Percentiles rank a stretch among this genome's conserved stretches.
phyloP scores from a whole-genome alignment of 495 filamentous ascomycete species.

The Lindgomyces ingoldianus region DNA sequence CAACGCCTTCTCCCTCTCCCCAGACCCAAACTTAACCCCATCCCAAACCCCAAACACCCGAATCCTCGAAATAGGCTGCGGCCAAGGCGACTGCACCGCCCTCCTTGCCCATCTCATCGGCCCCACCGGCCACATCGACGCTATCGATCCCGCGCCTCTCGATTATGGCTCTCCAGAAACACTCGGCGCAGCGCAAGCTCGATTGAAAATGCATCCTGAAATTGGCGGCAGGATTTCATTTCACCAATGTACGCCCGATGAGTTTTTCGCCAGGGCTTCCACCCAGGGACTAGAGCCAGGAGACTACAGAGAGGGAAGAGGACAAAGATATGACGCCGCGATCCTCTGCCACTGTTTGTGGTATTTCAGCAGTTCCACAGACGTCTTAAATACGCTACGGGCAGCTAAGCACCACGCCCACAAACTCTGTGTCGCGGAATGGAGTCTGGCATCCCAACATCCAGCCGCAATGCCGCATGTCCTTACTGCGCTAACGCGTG shows the following conservation, averaged over 20 bases:
- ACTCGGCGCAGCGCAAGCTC: conserved; percentile 8
- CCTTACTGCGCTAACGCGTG: conserved; percentile 9
- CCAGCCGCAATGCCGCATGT: conserved; percentile 5
- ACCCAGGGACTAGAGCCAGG: too few species aligned
- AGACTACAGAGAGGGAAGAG: not conserved
- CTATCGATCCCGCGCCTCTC: conserved; percentile 21
- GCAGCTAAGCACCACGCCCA: not conserved
- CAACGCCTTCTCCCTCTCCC: not conserved
- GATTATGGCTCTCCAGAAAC: conserved; percentile 21
- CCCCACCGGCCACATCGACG: not conserved
- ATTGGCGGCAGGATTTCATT: not conserved
- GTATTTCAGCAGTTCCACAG: conserved; percentile 2
- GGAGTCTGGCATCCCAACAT: not conserved
- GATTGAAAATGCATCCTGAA: not conserved
- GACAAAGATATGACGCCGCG: not conserved
- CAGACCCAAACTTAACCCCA: not conserved
- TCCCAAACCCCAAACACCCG: not conserved
- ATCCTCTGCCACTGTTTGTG: conserved; percentile 19
- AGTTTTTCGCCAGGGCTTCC: not conserved
- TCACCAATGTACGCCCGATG: not conserved
- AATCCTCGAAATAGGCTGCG: conserved; percentile 24
- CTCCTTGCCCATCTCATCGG: not conserved
- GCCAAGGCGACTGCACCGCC: conserved; percentile 27
- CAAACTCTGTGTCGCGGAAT: conserved; percentile 15
- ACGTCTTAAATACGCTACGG: not conserved